phyloP scores from a whole-genome alignment of 1,139 yeast species.

The Saccharomyces uvarum region DNA sequence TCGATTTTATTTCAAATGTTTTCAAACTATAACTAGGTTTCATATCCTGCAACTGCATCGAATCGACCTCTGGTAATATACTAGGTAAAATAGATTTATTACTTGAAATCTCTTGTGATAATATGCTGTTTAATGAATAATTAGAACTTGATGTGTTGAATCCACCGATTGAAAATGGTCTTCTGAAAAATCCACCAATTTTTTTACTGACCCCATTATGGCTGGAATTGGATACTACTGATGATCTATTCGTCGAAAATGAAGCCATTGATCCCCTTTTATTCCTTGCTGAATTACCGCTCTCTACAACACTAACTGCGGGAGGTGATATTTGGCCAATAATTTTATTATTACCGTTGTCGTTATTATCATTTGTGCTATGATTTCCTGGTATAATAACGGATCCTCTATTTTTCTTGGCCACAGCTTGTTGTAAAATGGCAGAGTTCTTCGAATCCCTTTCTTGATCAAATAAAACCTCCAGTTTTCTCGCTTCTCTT shows the following conservation, averaged over 20 bases:
- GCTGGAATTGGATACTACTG: constrained; percentile 20
- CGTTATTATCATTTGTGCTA: background rate
- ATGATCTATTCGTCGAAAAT: constrained; percentile 14
- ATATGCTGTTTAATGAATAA: constrained; percentile 19
- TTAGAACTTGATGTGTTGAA: constrained; percentile 38
- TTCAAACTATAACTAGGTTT: constrained; percentile 53
- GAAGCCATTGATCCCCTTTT: constrained; percentile 25
- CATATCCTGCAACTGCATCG: constrained; percentile 38
- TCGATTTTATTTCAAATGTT: constrained; percentile 51
- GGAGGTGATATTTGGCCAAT: constrained; percentile 8
- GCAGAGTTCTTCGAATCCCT: constrained; percentile 21
- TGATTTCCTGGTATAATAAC: constrained; percentile 6
- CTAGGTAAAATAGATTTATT: constrained; percentile 43
- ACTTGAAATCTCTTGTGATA: constrained; percentile 19
- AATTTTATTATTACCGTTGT: constrained; percentile 2
- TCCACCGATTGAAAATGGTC: constrained; percentile 42
- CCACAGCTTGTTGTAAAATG: constrained; percentile 11
- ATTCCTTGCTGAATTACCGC: constrained; percentile 5
- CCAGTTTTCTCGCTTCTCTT: constrained; percentile 44
- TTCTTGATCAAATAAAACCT: constrained; percentile 37
- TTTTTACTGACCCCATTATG: constrained; percentile 33
- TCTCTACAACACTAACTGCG: background rate
- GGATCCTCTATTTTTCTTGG: constrained; percentile 16
- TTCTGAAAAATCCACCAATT: constrained; percentile 39
- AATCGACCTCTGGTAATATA: constrained; percentile 53